These are phyloP conservation scores for Asterochloris erici DNA, from an alignment of 139 green algal species.

Conservation along the genomic window DNA sequence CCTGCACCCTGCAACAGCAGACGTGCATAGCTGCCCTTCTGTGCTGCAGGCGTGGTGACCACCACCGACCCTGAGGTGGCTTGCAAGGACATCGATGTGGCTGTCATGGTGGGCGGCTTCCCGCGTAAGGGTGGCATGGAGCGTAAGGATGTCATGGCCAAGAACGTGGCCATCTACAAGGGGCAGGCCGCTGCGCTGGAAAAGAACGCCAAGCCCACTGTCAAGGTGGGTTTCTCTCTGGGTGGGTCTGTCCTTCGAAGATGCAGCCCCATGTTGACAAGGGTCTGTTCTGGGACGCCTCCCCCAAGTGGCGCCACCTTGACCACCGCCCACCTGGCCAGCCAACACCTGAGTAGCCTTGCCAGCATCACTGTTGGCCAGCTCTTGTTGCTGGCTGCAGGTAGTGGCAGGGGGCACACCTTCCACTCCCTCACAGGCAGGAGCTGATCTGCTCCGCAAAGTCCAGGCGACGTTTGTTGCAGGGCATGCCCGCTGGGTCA, in stretches of 20 bases:
- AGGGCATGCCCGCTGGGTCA: too few species aligned
- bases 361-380: too few species aligned
- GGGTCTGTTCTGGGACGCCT: background rate
- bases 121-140: constrained; percentile 85
- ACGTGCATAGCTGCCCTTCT: background rate
- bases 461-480: too few species aligned
- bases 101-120: constrained; percentile 92
- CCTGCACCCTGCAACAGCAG: background rate
- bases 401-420: too few species aligned
- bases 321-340: too few species aligned
- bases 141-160: constrained; percentile 92
- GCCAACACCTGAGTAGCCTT: too few species aligned
- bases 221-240: constrained; percentile 50
- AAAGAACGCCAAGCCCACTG: constrained; percentile 58
- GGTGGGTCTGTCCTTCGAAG: too few species aligned
- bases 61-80: constrained; percentile 77
- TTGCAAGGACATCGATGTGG: constrained; percentile 83
- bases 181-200: constrained; percentile 75
- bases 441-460: too few species aligned
- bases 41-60: constrained; percentile 63
- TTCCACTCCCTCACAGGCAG: too few species aligned
- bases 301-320: too few species aligned
- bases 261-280: background rate
- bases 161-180: constrained; percentile 93
- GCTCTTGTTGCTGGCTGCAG: too few species aligned